These are phyloP conservation scores for Escallonia herrerae DNA, from an alignment of 129 eudicot species.

Conservation along the genomic window DNA sequence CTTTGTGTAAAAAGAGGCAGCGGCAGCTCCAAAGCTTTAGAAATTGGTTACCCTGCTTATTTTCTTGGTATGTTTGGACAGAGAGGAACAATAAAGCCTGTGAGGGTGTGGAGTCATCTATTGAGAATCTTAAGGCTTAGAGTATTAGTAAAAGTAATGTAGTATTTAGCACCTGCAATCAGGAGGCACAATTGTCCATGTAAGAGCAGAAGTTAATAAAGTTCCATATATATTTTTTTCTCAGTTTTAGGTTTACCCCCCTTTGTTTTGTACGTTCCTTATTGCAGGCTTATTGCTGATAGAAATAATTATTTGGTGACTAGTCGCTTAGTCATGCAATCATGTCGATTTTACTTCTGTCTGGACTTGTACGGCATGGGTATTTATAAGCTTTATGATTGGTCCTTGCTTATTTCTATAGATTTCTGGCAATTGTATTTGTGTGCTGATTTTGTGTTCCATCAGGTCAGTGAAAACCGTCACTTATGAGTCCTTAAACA, in stretches of 20 bases:
- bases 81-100: no score
- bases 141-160: no score
- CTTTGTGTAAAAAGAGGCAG: no score
- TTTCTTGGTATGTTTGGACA: no score
- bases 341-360: not conserved
- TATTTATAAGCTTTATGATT: not conserved
- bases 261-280: not conserved
- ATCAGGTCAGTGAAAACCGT: conserved; percentile 87
- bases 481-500: conserved; percentile 78
- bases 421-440: not conserved
- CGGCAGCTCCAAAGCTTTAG: no score
- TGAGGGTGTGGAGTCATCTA: no score
- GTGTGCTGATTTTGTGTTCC: not conserved
- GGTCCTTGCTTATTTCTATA: not conserved
- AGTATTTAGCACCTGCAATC: not conserved
- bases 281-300: no score
- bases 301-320: no score
- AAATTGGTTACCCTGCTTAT: no score
- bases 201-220: not conserved
- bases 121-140: no score
- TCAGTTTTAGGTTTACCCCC: not conserved
- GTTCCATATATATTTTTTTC: not conserved
- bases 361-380: not conserved
- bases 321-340: no score
- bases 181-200: not conserved